Conservation (phyloP, 768 basidiomycete genomes). For the Mycena haematopus region DNA sequence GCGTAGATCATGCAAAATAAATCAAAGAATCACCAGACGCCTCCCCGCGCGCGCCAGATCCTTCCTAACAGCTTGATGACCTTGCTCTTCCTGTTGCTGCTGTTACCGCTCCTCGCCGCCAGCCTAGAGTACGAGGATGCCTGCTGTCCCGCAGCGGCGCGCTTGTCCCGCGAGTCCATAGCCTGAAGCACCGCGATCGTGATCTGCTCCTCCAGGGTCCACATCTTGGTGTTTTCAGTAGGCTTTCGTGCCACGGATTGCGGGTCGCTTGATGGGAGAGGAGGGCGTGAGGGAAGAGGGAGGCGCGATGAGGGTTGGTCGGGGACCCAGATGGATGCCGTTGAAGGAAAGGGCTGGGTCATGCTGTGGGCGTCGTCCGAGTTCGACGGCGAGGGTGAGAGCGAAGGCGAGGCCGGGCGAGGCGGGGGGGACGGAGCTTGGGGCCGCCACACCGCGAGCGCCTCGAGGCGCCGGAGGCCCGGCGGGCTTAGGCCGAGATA, state of each 20-base stretch:
- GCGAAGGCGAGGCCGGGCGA: neutral
- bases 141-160: neutral
- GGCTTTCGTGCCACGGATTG: neutral
- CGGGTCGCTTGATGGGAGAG: neutral
- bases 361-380: slow-evolving; percentile 26
- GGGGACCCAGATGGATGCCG: slow-evolving; percentile 35
- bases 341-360: slow-evolving; percentile 34
- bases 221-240: neutral
- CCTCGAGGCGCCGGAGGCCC: slow-evolving; percentile 16
- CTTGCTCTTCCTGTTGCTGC: slow-evolving; percentile 1
- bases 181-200: slow-evolving; percentile 38
- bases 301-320: neutral
- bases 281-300: neutral
- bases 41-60: slow-evolving; percentile 8
- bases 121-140: neutral
- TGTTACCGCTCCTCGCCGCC: neutral
- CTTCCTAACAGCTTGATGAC: slow-evolving; percentile 11
- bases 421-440: neutral
- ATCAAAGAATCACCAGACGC: neutral
- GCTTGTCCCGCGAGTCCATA: slow-evolving; percentile 36
- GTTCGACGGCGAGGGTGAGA: slow-evolving; percentile 9
- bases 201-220: slow-evolving; percentile 35
- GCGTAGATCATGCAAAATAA: neutral
- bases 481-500: slow-evolving; percentile 8
- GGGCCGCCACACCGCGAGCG: slow-evolving; percentile 20